Evolutionary conservation across 441 rosid genomes (phyloP).

Genomic region (Erysimum pusillum): DNA sequence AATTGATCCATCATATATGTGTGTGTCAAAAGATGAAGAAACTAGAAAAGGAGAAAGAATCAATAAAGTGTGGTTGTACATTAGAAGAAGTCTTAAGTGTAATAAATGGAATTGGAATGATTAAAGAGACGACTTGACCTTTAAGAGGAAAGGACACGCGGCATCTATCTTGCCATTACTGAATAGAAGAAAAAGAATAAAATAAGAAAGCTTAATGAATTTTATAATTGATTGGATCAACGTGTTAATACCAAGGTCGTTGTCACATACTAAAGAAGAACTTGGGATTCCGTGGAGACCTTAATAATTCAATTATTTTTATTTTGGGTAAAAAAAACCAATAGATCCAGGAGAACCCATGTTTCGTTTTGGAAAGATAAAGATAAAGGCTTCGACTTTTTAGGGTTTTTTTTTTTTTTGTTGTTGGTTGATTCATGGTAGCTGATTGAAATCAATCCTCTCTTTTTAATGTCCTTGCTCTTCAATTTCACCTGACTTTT

Average conservation of each 20-base stretch:
- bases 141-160: slow-evolving; percentile 24
- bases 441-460: slow-evolving; percentile 41
- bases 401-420: slow-evolving; percentile 51
- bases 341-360: slow-evolving; percentile 47
- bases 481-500: slow-evolving; percentile 49
- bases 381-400: slow-evolving; percentile 51
- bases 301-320: background rate
- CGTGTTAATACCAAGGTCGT: slow-evolving; percentile 42
- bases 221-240: slow-evolving; percentile 38
- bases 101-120: too few relatives aligned
- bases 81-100: too few relatives aligned
- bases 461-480: slow-evolving; percentile 41
- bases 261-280: slow-evolving; percentile 39
- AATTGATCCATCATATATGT: too few relatives aligned
- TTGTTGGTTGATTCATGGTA: slow-evolving; percentile 33
- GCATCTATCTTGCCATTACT: background rate
- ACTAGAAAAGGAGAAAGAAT: too few relatives aligned
- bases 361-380: slow-evolving; percentile 45
- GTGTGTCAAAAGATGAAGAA: too few relatives aligned
- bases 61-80: too few relatives aligned
- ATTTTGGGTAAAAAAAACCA: too few relatives aligned
- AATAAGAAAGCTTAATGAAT: background rate
- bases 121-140: background rate
- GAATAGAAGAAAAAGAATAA: background rate
- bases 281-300: slow-evolving; percentile 39